These are phyloP conservation scores for Fusarium xyrophilum DNA, from an alignment of 2,329 filamentous ascomycete species.

Conservation along the genomic window DNA sequence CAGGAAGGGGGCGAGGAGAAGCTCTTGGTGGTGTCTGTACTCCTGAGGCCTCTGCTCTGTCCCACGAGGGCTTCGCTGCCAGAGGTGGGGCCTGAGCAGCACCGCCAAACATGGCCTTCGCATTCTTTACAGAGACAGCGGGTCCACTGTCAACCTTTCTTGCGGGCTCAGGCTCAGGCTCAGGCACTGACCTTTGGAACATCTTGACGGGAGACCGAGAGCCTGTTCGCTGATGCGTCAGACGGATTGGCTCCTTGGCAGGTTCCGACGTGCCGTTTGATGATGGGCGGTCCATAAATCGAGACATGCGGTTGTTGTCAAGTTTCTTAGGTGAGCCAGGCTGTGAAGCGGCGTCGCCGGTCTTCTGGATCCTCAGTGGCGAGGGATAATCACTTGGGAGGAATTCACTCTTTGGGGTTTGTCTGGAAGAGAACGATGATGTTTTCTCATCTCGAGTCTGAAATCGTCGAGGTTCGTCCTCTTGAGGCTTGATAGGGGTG, in stretches of 20 bases:
- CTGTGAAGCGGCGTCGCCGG: slow-evolving; percentile 48
- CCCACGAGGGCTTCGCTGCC: slow-evolving; percentile 33
- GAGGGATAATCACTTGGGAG: slow-evolving; percentile 39
- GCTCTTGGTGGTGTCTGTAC: slow-evolving; percentile 31
- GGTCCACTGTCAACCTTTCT: slow-evolving; percentile 47
- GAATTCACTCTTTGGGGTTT: slow-evolving; percentile 34
- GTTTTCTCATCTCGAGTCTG: slow-evolving; percentile 20
- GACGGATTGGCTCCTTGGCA: slow-evolving; percentile 36
- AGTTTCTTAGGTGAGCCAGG: slow-evolving; percentile 64
- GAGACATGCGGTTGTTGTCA: slow-evolving; percentile 65
- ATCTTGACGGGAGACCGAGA: slow-evolving; percentile 50
- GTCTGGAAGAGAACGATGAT: slow-evolving; percentile 36
- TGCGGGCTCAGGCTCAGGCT: slow-evolving; percentile 41
- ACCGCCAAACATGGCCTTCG: slow-evolving; percentile 46
- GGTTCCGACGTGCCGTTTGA: slow-evolving; percentile 35
- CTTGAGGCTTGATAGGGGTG: slow-evolving; percentile 30
- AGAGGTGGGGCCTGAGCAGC: slow-evolving; percentile 32
- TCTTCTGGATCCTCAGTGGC: slow-evolving; percentile 42
- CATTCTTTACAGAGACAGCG: slow-evolving; percentile 49
- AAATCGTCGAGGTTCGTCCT: slow-evolving; percentile 7
- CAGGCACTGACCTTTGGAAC: slow-evolving; percentile 42
- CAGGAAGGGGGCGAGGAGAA: slow-evolving; percentile 27
- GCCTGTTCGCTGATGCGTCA: slow-evolving; percentile 47
- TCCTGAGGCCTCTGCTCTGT: slow-evolving; percentile 31
- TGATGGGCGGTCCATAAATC: slow-evolving; percentile 59